Base-by-base conservation (phyloP, 2,329 filamentous ascomycete species). In the Scytalidium lignicola region DNA sequence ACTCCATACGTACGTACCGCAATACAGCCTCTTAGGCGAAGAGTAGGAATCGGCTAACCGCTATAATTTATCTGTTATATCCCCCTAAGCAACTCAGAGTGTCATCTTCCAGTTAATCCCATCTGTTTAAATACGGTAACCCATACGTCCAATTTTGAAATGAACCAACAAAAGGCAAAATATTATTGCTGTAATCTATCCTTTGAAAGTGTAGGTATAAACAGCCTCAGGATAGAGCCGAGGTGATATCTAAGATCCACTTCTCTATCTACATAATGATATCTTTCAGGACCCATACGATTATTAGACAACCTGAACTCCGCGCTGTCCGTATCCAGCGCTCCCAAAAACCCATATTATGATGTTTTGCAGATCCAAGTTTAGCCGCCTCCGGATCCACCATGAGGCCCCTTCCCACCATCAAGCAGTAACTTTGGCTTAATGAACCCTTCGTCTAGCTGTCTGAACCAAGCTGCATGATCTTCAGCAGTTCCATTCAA, bases 371-470 rank as follows among this genome's bases (percentile, higher is more conserved):
- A 40, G 19, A 46, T 43, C 13, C 23, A 42, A 42, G 7, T 48
- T 46, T 43, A 41, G 47, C 42, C 37, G 47, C 54, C 56, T 48
- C 56, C 55, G n/a, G 58, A 51, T 6, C 61, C 60, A 41, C 57
- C 55, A 46, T 61, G 55, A 37, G 57, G 55, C 3, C 59, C 57
- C 40, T 62, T 65, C 2, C 64, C 64, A 13, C 85, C 86, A 69
- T 96, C 91, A 18, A 97, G 77, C 56, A 97, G 69, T 48, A 97
- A 70, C 64, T 85, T 88, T 17, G 92, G 92, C 74, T 97, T 97
- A 68, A 97, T 91, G 66, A 90, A 96, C 52, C 91, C 90, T 68
- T 99, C 93, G 66, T 99, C 93, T 52, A 99, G 73, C 69, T 96
- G 91, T 58, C 84, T 85, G 68, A 99, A 95, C 70, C 95, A 82